phyloP scores from a whole-genome alignment of 441 rosid genomes.

The Lepidium campestre region DNA sequence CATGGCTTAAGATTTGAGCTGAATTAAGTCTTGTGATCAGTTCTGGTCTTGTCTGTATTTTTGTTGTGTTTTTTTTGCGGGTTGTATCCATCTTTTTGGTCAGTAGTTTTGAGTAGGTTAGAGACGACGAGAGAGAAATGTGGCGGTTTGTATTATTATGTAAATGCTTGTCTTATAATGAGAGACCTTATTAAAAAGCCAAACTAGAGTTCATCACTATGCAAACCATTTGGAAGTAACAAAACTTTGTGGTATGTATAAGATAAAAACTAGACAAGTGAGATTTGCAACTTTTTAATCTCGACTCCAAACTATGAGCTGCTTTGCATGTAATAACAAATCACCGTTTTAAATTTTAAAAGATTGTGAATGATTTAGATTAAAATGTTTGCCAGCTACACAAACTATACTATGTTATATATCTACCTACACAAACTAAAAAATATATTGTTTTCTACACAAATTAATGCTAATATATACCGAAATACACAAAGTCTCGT shows the following conservation, averaged over 20 bases:
- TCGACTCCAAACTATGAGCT: background rate
- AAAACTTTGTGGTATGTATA: background rate
- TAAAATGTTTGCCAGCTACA: too few relatives aligned
- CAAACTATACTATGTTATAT: too few relatives aligned
- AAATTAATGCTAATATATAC: too few relatives aligned
- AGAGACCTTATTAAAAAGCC: background rate
- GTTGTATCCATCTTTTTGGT: slow-evolving; percentile 12
- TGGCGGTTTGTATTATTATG: slow-evolving; percentile 2
- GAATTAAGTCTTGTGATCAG: slow-evolving; percentile 6
- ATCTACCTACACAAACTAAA: too few relatives aligned
- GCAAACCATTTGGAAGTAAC: background rate
- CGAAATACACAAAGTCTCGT: too few relatives aligned
- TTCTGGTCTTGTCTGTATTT: background rate
- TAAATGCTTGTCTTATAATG: background rate
- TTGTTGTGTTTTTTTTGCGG: background rate
- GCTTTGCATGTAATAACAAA: too few relatives aligned
- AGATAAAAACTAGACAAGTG: background rate
- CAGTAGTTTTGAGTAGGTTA: slow-evolving; percentile 26
- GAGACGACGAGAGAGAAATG: background rate
- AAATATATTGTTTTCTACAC: too few relatives aligned
- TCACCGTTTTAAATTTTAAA: too few relatives aligned
- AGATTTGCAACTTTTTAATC: background rate
- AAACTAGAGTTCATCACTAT: background rate
- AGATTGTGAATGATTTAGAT: too few relatives aligned
- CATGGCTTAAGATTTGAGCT: slow-evolving; percentile 2